Evolutionary conservation across 495 filamentous ascomycete genomes (phyloP), one percentile per base, ranked within the genome.

Genomic region (Penicillium mononematosum): DNA sequence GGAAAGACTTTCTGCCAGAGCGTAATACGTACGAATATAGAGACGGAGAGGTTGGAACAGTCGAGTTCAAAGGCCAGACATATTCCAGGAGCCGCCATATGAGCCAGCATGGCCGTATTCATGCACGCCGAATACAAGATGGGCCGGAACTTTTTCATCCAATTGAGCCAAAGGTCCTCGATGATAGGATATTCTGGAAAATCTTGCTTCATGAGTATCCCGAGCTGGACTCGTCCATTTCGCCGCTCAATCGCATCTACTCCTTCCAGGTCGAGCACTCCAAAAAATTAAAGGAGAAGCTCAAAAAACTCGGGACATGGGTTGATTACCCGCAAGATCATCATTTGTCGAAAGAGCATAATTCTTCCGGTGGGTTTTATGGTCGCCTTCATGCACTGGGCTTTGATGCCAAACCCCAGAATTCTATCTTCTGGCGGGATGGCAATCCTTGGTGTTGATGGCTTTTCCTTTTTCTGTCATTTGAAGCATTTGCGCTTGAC

Each of bases 1-100:
- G 83, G 71, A 58, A 55, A 9, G 71, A 72, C 45, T 80, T 83
- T 44, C 55, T 85, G 14, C 79, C 75, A 0, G 63, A 67, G 19
- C 50, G 51, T 0, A 61, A 75, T 25, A 45, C 24, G 0, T 56
- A 63, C 12, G 56, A 67, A 32, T 70, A 60, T n/a, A 41, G 14
- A 31, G 36, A 41, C 31, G 41, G 29, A 45, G 29, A 52, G 0
- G 47, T 27, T 2, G 60, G 63, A 10, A 4, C 16, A 38, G n/a
- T 66, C 27, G 41, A 54, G 0, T 61, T 66, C 36, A 3, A 34
- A 2, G 65, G 60, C 10, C 1, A 24, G 14, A 63, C 56, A 10
- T 34, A 20, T 4, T 45, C 53, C 27, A 31, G 44, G 22, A 44
- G 51, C 32, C 58, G 55, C 5, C 19, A 45, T 11, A 60, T 55